Evolutionary conservation across 1,139 yeast genomes (phyloP).

Genomic region (Candida gigantensis): DNA sequence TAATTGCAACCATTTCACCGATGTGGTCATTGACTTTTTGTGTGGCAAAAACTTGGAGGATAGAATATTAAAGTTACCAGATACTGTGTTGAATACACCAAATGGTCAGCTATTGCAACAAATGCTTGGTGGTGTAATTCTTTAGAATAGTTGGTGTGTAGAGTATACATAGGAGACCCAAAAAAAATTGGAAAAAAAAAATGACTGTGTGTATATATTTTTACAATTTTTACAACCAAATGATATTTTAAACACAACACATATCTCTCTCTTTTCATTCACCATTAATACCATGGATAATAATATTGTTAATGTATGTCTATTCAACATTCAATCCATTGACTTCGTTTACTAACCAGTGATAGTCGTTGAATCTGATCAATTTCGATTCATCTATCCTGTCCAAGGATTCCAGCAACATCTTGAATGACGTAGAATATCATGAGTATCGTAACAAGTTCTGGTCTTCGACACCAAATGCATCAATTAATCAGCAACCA

Average conservation of each 20-base stretch:
- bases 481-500: slow-evolving; percentile 1
- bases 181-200: no score
- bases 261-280: not conserved
- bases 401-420: slow-evolving; percentile 15
- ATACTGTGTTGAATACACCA: slow-evolving; percentile 58
- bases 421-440: no score
- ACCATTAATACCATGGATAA: no score
- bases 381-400: slow-evolving; percentile 14
- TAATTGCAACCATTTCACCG: slow-evolving; percentile 71
- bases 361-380: slow-evolving; percentile 12
- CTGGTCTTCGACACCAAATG: slow-evolving; percentile 10
- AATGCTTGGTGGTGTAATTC: slow-evolving; percentile 22
- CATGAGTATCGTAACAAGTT: slow-evolving; percentile 9
- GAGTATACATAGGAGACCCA: no score
- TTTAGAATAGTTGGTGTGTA: no score
- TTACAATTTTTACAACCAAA: slow-evolving; percentile 3
- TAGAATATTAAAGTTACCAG: slow-evolving; percentile 55
- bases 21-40: slow-evolving; percentile 57
- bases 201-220: no score
- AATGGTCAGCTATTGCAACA: slow-evolving; percentile 50
- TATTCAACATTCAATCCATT: no score
- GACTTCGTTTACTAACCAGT: no score
- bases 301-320: no score
- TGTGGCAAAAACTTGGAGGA: slow-evolving; percentile 54
- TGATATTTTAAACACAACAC: no score